Conservation (phyloP, 768 basidiomycete species). For the Suillus americanus region DNA sequence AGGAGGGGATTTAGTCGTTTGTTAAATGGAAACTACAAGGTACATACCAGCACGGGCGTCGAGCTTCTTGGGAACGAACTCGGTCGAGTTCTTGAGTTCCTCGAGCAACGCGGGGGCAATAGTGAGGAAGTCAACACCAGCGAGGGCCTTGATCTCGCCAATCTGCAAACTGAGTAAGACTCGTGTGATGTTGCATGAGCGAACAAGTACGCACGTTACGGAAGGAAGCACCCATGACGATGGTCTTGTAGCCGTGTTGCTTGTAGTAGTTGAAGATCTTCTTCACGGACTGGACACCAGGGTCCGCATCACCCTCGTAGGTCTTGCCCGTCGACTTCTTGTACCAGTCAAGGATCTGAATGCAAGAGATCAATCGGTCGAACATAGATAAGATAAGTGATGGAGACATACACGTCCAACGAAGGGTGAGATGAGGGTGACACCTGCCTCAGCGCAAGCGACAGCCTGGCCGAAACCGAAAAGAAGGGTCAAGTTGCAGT, state of each 20-base stretch:
- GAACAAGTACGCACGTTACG: slow-evolving; percentile 70
- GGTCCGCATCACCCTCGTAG: slow-evolving; percentile 91
- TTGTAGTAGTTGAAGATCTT: slow-evolving; percentile 99
- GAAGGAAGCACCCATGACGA: slow-evolving; percentile 99
- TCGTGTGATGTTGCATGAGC: slow-evolving; percentile 3
- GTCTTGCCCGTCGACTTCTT: slow-evolving; percentile 87
- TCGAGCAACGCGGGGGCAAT: slow-evolving; percentile 90
- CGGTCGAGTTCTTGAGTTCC: slow-evolving; percentile 83
- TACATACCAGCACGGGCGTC: slow-evolving; percentile 50
- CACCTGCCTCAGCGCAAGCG: slow-evolving; percentile 96
- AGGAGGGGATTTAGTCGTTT: neutral
- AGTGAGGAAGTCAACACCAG: slow-evolving; percentile 97
- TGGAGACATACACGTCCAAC: slow-evolving; percentile 82
- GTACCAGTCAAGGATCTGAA: slow-evolving; percentile 97
- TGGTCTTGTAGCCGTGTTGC: slow-evolving; percentile 96
- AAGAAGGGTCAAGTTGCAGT: slow-evolving; percentile 98
- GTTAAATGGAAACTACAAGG: neutral
- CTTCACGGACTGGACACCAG: slow-evolving; percentile 94
- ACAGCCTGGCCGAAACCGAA: slow-evolving; percentile 99
- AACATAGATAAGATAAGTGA: slow-evolving; percentile 13
- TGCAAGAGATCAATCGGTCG: slow-evolving; percentile 9
- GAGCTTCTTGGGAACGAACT: slow-evolving; percentile 82
- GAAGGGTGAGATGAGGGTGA: slow-evolving; percentile 98
- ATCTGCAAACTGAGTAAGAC: slow-evolving; percentile 39
- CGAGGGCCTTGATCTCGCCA: slow-evolving; percentile 92